phyloP scores from a whole-genome alignment of 768 basidiomycete species.

The Collybiopsis luxurians region DNA sequence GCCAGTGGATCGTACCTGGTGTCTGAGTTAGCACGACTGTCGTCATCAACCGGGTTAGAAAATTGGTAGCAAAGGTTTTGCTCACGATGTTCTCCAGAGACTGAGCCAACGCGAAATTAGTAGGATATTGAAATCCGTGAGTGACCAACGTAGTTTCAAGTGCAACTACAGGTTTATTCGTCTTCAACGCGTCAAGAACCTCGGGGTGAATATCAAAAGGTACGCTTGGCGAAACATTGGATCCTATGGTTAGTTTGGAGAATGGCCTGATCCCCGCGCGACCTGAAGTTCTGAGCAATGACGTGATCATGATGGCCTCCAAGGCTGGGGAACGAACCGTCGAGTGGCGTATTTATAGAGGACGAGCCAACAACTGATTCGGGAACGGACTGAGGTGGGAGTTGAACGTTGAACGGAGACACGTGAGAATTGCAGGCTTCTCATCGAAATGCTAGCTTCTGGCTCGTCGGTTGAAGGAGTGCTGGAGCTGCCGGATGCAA shows the following conservation, averaged over 20 bases:
- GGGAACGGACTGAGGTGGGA: too few species aligned
- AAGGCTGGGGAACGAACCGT: too few species aligned
- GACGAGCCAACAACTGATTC: too few species aligned
- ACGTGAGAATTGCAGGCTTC: too few species aligned
- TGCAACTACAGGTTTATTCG: conserved; percentile 73
- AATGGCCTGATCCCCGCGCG: background rate
- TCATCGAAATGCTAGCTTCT: background rate
- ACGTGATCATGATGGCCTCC: too few species aligned
- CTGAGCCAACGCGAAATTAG: conserved; percentile 66
- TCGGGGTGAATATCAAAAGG: conserved; percentile 77
- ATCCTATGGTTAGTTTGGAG: background rate
- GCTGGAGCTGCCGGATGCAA: background rate
- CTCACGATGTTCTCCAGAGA: conserved; percentile 69
- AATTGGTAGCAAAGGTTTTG: too few species aligned
- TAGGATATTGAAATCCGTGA: conserved; percentile 86
- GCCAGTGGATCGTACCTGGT: conserved; percentile 49
- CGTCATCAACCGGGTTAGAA: too few species aligned
- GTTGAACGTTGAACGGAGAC: too few species aligned
- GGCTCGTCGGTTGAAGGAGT: conserved; percentile 1
- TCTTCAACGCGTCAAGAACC: conserved; percentile 73
- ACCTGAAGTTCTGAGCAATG: too few species aligned
- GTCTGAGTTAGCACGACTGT: too few species aligned
- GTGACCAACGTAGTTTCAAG: conserved; percentile 92
- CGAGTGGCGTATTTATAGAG: too few species aligned
- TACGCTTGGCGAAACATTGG: background rate